phyloP scores from a whole-genome alignment of 176 grass and related monocot species.

The Poa pratensis region DNA sequence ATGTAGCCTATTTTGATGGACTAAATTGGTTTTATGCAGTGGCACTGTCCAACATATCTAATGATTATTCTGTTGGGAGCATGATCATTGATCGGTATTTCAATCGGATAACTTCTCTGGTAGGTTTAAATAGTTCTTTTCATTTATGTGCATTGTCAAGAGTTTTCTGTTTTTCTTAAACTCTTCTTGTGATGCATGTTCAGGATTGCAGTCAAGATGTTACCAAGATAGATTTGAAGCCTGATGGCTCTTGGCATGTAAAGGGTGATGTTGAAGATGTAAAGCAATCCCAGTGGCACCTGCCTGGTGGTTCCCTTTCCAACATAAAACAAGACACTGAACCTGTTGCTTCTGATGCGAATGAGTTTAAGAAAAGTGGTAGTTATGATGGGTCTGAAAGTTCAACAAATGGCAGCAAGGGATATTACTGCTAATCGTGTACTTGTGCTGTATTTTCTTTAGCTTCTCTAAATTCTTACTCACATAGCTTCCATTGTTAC shows the following conservation, averaged over 20 bases:
- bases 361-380: constrained; percentile 56
- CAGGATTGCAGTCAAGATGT: constrained; percentile 77
- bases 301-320: constrained; percentile 70
- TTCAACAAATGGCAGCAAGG: constrained; percentile 67
- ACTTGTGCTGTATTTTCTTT: no score
- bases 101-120: constrained; percentile 87
- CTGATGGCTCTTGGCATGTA: constrained; percentile 87
- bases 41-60: constrained; percentile 90
- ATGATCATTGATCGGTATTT: constrained; percentile 89
- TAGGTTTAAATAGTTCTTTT: constrained; percentile 38
- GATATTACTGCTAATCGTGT: constrained; percentile 30
- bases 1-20: not conserved
- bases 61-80: constrained; percentile 86
- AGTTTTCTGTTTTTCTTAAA: constrained; percentile 22
- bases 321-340: constrained; percentile 47
- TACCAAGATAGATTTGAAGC: constrained; percentile 88
- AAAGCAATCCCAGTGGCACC: constrained; percentile 77
- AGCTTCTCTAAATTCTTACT: no score
- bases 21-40: constrained; percentile 59
- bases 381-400: constrained; percentile 62
- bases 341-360: constrained; percentile 34
- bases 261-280: constrained; percentile 69
- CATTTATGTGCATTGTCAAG: not conserved
- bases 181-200: constrained; percentile 52
- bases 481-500: no score